These are phyloP conservation scores for Mucor circinelloides DNA, from an alignment of 371 early-diverging fungal species.

Conservation along the genomic window DNA sequence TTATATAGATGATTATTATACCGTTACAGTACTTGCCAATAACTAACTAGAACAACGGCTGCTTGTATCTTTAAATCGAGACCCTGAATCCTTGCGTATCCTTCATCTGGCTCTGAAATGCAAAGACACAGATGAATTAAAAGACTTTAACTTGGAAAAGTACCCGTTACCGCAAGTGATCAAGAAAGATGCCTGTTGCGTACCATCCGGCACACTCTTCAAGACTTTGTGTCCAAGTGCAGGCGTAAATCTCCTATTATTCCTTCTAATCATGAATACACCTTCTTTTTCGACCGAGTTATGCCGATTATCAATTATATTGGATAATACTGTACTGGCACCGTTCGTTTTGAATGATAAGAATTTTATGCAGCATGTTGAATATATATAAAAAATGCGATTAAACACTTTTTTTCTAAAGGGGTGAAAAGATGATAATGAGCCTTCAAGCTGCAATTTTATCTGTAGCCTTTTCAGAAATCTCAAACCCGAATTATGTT, in stretches of 20 bases:
- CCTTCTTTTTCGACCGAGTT: conserved; percentile 19
- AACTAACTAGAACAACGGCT: too few species aligned
- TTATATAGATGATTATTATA: too few species aligned
- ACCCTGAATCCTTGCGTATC: conserved; percentile 20
- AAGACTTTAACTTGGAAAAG: conserved; percentile 17
- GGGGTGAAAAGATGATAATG: conserved; percentile 19
- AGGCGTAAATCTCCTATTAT: conserved; percentile 15
- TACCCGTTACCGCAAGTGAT: conserved; percentile 13
- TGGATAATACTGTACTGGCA: conserved; percentile 8
- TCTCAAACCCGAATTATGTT: conserved; percentile 17
- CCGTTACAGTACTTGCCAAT: too few species aligned
- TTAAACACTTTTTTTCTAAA: conserved; percentile 13
- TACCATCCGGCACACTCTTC: conserved; percentile 16
- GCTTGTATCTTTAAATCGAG: too few species aligned
- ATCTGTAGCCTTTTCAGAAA: conserved; percentile 19
- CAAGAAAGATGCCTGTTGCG: conserved; percentile 18
- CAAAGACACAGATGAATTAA: conserved; percentile 21
- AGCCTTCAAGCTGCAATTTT: conserved; percentile 18
- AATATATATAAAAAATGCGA: conserved; percentile 13
- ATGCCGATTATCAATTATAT: conserved; percentile 19
- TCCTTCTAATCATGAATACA: conserved; percentile 16
- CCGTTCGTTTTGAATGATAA: too few species aligned
- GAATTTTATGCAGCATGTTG: conserved; percentile 12
- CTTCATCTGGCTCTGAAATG: conserved; percentile 16
- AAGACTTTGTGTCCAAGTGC: conserved; percentile 16